Base-by-base conservation (phyloP, 1,139 yeast species). In the Debaryomycetaceae sp. region DNA sequence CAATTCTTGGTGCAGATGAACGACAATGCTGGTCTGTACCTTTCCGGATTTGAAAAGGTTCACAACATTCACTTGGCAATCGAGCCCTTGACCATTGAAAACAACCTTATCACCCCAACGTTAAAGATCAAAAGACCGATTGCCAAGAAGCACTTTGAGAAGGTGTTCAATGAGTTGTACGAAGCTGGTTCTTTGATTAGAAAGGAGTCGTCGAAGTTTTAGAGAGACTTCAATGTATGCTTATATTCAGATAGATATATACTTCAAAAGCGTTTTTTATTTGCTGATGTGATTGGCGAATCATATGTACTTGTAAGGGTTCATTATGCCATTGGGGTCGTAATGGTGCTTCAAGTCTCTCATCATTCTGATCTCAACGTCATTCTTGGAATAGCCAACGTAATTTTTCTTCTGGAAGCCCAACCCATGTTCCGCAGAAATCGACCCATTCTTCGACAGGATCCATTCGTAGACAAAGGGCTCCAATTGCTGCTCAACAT, bases 381-480 rank as follows among this genome's bases (percentile, higher is more conserved):
- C 76, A 42, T 75, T 75, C 66, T 88, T 89, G 40, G 94, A 75
- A 63, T 89, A 89, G 8, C 81, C 81, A 44, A 89, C 72, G 55
- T 83, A 91, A 51, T 83, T 82, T 46, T 83, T 84, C 80, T 91
- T 91, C 51, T 89, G 96, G 73, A 91, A 84, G 1, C 98, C 98
- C 39, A 91, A 69, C 4, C 98, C 98, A 56, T 91, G 98, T 58
- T 91, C 98, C 25, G 97, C 98, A 38, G 95, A 83, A 32, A 91
- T 81, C 1, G 96, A 86, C 18, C 98, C 98, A 25, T 78, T 61
- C 39, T 79, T 72, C 19, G 59, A 48, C 34, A 74, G 69, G 39
- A 91, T 83, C 83, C 91, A 88, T 61, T 91, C 94, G 49, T 86
- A 91, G 18, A 91, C 91, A 60, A 82, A 89, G 25, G 97, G 97